Percentiles rank a stretch among this genome's conserved stretches.
Conservation (phyloP, 2,329 filamentous ascomycete genomes). For the Microdochium bolleyi region DNA sequence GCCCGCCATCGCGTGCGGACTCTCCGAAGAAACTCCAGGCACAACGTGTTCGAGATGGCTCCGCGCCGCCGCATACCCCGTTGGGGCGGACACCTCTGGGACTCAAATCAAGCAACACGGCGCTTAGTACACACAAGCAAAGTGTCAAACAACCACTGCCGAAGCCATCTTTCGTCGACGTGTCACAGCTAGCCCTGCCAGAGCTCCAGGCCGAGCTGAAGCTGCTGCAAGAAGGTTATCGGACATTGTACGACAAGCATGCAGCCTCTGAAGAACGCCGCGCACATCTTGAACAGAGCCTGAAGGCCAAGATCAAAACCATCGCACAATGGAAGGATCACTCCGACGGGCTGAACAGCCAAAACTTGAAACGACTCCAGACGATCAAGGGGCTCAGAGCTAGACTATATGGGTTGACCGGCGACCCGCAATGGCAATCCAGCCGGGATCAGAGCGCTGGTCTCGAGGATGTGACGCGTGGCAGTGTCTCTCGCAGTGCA, state of each 20-base stretch:
- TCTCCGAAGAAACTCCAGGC: conserved; percentile 1
- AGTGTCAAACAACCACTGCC: conserved; percentile 4
- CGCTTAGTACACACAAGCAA: conserved; percentile 7
- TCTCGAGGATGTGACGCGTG: conserved; percentile 8
- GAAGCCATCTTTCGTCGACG: background rate
- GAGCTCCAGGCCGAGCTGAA: conserved; percentile 22
- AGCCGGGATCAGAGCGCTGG: conserved; percentile 10
- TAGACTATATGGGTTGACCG: conserved; percentile 12
- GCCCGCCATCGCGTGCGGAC: conserved; percentile 5
- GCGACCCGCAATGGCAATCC: background rate
- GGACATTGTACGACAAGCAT: conserved; percentile 22
- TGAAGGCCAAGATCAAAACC: conserved; percentile 33
- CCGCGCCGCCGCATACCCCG: background rate
- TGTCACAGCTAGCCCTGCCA: background rate
- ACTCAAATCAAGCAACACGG: conserved; percentile 13
- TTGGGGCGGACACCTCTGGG: conserved; percentile 15
- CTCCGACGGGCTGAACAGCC: conserved; percentile 29
- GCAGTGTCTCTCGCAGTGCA: background rate
- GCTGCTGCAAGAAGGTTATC: conserved; percentile 30
- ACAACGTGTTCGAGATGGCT: background rate
- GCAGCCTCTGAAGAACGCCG: conserved; percentile 14
- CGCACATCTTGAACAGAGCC: conserved; percentile 19
- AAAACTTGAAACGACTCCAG: conserved; percentile 12
- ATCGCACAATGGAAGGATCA: conserved; percentile 37
- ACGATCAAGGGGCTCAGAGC: conserved; percentile 35